Conservation (phyloP, 257 asterid genomes). For the Rauvolfia tetraphylla region DNA sequence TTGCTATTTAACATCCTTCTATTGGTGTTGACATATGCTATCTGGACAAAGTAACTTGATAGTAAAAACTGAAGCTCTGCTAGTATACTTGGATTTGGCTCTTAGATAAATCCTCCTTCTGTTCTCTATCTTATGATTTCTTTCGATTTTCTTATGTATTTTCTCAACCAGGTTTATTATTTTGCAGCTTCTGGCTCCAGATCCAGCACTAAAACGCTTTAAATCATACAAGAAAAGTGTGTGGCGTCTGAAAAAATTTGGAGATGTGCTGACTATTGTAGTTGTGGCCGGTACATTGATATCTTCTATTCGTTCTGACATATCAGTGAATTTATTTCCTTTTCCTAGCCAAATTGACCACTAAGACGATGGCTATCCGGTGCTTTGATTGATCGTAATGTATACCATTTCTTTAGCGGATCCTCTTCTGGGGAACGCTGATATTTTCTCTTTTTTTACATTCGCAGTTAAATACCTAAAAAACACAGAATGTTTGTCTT, state of each 20-base stretch:
- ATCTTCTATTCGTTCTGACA: conserved; percentile 6
- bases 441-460: neutral
- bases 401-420: neutral
- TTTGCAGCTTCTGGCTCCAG: conserved; percentile 70
- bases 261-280: conserved; percentile 62
- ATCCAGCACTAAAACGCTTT: conserved; percentile 60
- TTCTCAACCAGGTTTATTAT: conserved; percentile 15
- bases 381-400: neutral
- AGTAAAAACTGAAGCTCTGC: neutral
- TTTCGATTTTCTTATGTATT: conserved; percentile 8
- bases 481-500: neutral
- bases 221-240: conserved; percentile 64
- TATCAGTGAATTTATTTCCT: neutral
- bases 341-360: neutral
- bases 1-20: neutral
- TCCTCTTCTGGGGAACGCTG: neutral
- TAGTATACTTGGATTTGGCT: neutral
- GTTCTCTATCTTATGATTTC: neutral
- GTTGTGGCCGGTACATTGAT: conserved; percentile 67
- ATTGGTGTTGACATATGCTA: neutral
- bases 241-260: conserved; percentile 49
- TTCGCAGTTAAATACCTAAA: neutral
- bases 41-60: neutral
- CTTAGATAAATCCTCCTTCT: neutral
- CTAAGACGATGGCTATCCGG: neutral